A percentile compares a stretch with the other conserved stretches of the same genome.
Evolutionary conservation across 345 rosid genomes (phyloP).

Genomic region (Eucalyptus lansdowneana): DNA sequence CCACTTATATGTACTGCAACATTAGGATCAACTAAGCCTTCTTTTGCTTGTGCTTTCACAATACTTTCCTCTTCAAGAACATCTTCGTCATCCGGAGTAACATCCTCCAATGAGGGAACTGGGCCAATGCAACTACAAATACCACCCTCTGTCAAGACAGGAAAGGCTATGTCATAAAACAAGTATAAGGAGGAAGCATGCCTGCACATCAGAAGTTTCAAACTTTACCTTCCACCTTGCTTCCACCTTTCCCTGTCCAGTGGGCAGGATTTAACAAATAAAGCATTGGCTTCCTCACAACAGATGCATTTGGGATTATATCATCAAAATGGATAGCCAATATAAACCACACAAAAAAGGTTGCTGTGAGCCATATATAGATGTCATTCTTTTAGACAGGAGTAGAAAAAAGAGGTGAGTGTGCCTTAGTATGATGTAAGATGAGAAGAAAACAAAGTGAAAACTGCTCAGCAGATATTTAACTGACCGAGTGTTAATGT

Average conservation of each 20-base stretch:
- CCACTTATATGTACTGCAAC: constrained; percentile 82
- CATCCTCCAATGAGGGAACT: constrained; percentile 37
- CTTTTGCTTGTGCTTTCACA: constrained; percentile 43
- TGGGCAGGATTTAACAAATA: constrained; percentile 73
- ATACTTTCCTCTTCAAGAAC: constrained; percentile 71
- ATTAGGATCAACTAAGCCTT: constrained; percentile 35
- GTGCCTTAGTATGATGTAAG: neutral
- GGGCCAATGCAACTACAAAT: constrained; percentile 68
- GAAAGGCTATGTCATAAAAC: neutral
- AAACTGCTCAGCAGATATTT: neutral
- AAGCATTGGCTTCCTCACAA: constrained; percentile 62
- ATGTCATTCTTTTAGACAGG: constrained; percentile 57
- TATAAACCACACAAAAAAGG: constrained; percentile 49
- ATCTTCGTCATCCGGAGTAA: constrained; percentile 69
- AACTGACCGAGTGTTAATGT: neutral
- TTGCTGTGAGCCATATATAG: constrained; percentile 56
- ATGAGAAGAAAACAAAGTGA: neutral
- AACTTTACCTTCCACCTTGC: constrained; percentile 47
- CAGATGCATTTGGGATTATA: constrained; percentile 68
- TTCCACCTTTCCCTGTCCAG: constrained; percentile 91
- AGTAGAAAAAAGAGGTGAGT: neutral
- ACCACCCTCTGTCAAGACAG: constrained; percentile 58
- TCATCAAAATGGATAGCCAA: constrained; percentile 85
- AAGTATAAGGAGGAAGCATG: neutral
- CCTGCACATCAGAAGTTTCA: neutral